Evolutionary conservation across 2,329 filamentous ascomycete genomes (phyloP), one percentile per base, ranked within the genome.

Genomic region (Chrysoporthe cubensis): DNA sequence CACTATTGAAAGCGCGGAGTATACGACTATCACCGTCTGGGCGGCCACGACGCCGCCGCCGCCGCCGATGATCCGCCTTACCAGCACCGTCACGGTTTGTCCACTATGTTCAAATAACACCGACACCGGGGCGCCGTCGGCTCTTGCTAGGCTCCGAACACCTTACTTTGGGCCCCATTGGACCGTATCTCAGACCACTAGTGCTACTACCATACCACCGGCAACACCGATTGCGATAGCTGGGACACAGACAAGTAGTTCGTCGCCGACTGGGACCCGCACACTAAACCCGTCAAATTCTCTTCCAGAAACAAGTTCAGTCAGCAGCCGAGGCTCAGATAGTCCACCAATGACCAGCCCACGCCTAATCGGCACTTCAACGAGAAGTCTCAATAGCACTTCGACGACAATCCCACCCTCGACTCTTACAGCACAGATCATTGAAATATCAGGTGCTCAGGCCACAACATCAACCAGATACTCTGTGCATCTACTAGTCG

Each of bases 21-120:
- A 63, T 26, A 44, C 61, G 37, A 63, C 61, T 42, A 56, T 54
- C 61, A 56, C 61, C 61, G 48, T 54, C n/a, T 40, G 16, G 9
- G 4, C 8, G 32, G 61, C n/a, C 26, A 43, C 34, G 21, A 52
- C 37, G 11, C 48, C 48, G 6, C 37, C 16, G 6, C 37, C 16
- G 34, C 46, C 50, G 32, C 61, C 61, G 34, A 52, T 37, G 46
- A 34, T 63, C 7, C 18, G 44, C 21, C 21, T 40, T 6, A 54
- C 61, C 9, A 63, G 21, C 11, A 63, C 37, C 7, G 48, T 43
- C 16, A 56, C 61, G 6, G 61, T 63, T 37, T 56, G 34, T 42
- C 46, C 61, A 26, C n/a, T 21, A 7, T 54, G 50, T 32, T 60
- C 37, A 5, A 7, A 26, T 21, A 11, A 42, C 13, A 52, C 34